Conservation (phyloP, 148 eudicot species). For the Spergularia bocconei region DNA sequence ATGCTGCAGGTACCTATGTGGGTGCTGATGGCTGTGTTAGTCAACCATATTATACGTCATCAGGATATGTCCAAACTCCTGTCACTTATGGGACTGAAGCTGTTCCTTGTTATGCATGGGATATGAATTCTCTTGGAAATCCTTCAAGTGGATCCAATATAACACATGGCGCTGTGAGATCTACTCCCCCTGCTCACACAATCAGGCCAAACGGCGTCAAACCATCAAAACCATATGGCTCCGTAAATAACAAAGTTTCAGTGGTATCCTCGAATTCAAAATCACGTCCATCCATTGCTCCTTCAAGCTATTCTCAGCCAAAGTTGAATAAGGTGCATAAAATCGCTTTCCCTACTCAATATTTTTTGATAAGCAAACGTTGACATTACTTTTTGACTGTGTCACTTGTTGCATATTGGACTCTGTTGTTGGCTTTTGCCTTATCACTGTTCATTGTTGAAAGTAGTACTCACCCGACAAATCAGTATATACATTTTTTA, state of each 20-base stretch:
- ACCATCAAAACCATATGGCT: slow-evolving; percentile 34
- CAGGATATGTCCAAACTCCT: slow-evolving; percentile 48
- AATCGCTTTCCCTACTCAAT: background rate
- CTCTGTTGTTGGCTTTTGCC: background rate
- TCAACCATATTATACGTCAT: slow-evolving; percentile 43
- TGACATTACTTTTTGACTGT: background rate
- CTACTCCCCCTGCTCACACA: slow-evolving; percentile 19
- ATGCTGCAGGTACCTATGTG: slow-evolving; percentile 45
- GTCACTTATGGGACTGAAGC: slow-evolving; percentile 57
- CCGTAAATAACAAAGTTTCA: slow-evolving; percentile 29
- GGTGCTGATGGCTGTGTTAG: slow-evolving; percentile 53
- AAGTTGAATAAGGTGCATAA: slow-evolving; percentile 30
- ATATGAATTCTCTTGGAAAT: slow-evolving; percentile 38
- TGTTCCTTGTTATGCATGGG: slow-evolving; percentile 58
- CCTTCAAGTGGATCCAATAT: slow-evolving; percentile 28
- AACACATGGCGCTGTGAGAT: slow-evolving; percentile 10
- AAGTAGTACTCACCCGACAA: background rate
- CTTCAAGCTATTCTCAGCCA: slow-evolving; percentile 43
- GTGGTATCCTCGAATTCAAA: slow-evolving; percentile 42
- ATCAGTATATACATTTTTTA: too few species aligned
- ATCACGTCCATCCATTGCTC: slow-evolving; percentile 33
- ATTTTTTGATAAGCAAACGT: background rate
- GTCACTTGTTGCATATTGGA: background rate
- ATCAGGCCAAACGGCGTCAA: slow-evolving; percentile 33
- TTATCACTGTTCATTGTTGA: background rate